A percentile compares a stretch with the other conserved stretches of the same genome.
Evolutionary conservation across 192 early-diverging fungal species (phyloP).

Genomic region (Spizellomyces punctatus): DNA sequence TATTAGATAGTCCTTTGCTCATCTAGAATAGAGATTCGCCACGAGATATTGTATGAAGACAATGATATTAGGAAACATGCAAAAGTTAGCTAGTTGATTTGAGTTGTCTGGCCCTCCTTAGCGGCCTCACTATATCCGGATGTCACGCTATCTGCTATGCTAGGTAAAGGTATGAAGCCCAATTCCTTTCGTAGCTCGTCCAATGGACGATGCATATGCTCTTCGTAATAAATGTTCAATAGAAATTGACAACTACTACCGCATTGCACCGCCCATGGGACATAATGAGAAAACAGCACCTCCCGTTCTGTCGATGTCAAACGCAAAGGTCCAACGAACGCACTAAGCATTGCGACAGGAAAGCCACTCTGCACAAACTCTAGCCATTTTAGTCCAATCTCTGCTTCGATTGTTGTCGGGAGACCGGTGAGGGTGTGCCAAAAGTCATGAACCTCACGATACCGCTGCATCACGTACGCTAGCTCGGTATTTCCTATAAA

Average conservation of each 20-base stretch:
- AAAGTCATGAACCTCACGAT: slow-evolving; percentile 94
- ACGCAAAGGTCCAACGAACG: slow-evolving; percentile 79
- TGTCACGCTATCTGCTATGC: too few species aligned
- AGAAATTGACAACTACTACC: slow-evolving; percentile 72
- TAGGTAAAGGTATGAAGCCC: slow-evolving; percentile 43
- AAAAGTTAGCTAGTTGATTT: too few species aligned
- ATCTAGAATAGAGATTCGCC: slow-evolving; percentile 29
- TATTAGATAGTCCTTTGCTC: slow-evolving; percentile 84
- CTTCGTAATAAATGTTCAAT: slow-evolving; percentile 91
- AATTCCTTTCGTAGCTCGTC: slow-evolving; percentile 75
- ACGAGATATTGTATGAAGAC: too few species aligned
- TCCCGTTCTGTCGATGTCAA: slow-evolving; percentile 61
- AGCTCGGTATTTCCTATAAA: slow-evolving; percentile 89
- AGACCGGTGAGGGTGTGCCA: slow-evolving; percentile 89
- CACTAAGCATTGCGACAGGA: slow-evolving; percentile 83
- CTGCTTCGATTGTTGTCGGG: slow-evolving; percentile 79
- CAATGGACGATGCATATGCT: slow-evolving; percentile 69
- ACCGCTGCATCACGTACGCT: slow-evolving; percentile 91
- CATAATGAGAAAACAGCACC: slow-evolving; percentile 67
- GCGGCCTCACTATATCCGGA: too few species aligned
- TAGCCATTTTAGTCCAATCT: slow-evolving; percentile 94
- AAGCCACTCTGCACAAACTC: slow-evolving; percentile 90
- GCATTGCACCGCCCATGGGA: slow-evolving; percentile 94
- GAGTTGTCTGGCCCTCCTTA: too few species aligned
- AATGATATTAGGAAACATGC: too few species aligned